phyloP scores from a whole-genome alignment of 768 basidiomycete genomes.

The Trametes punicea region DNA sequence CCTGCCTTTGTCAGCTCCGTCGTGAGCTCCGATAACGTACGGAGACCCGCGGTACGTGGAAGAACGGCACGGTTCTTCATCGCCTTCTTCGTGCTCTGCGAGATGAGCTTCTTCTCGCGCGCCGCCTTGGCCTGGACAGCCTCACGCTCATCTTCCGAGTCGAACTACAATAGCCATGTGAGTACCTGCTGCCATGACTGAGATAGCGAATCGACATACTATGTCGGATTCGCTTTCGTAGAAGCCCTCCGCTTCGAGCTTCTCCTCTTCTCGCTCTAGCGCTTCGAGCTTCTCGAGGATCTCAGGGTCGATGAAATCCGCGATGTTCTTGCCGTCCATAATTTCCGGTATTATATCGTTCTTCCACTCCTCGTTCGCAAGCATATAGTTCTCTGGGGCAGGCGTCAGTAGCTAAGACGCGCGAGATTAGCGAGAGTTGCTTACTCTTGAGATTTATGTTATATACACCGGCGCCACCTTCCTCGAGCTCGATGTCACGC shows the following conservation, averaged over 20 bases:
- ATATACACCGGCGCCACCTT: slow-evolving; percentile 89
- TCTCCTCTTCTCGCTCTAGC: slow-evolving; percentile 94
- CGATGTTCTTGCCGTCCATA: slow-evolving; percentile 97
- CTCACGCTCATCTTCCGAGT: slow-evolving; percentile 75
- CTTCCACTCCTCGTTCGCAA: slow-evolving; percentile 92
- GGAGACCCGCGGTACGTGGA: slow-evolving; percentile 70
- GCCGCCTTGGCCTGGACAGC: slow-evolving; percentile 56
- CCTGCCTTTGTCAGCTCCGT: slow-evolving; percentile 83
- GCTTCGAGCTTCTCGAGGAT: slow-evolving; percentile 96
- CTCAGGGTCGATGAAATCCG: slow-evolving; percentile 98
- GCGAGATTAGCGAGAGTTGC: slow-evolving; percentile 21
- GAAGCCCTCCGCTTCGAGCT: slow-evolving; percentile 90
- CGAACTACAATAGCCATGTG: slow-evolving; percentile 31
- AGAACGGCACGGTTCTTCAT: slow-evolving; percentile 81
- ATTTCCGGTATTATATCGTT: slow-evolving; percentile 97
- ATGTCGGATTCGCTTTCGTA: slow-evolving; percentile 89
- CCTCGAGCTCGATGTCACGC: slow-evolving; percentile 79
- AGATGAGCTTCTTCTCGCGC: slow-evolving; percentile 63
- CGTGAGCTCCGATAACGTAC: slow-evolving; percentile 71
- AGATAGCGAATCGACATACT: slow-evolving; percentile 39
- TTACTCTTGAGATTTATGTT: slow-evolving; percentile 87
- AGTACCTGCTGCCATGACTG: background rate
- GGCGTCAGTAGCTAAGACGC: slow-evolving; percentile 1
- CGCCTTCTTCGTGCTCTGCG: slow-evolving; percentile 79
- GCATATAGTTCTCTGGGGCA: slow-evolving; percentile 78